Conservation (phyloP, 176 grass and related monocot species). For the Bonia amplexicaulis region DNA sequence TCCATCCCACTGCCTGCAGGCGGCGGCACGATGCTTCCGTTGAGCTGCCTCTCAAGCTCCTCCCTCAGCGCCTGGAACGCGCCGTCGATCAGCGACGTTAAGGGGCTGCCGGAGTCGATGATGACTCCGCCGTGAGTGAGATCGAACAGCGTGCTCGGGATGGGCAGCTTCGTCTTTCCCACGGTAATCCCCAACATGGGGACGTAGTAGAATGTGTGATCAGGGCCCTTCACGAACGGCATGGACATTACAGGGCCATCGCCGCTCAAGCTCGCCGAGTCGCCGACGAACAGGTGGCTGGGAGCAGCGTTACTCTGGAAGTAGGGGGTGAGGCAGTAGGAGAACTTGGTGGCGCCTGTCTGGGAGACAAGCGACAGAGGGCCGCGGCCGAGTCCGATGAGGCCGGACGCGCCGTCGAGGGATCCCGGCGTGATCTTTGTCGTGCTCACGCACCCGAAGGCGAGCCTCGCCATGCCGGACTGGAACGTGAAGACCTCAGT, state of each 20-base stretch:
- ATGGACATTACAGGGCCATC: not conserved
- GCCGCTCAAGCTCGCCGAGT: not conserved
- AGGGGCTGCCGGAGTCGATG: slow-evolving; percentile 16
- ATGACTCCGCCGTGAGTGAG: not conserved
- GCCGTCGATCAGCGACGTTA: not conserved
- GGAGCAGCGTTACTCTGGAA: not conserved
- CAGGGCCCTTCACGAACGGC: slow-evolving; percentile 11
- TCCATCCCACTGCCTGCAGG: not conserved
- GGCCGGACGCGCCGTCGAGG: not conserved
- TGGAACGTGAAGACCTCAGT: slow-evolving; percentile 9
- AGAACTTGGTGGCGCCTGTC: not conserved
- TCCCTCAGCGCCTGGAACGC: not conserved
- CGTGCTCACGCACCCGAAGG: not conserved
- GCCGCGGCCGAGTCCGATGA: slow-evolving; percentile 20
- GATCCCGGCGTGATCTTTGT: not conserved
- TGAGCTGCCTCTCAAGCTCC: not conserved
- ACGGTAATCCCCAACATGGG: slow-evolving; percentile 13
- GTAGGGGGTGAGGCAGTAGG: slow-evolving; percentile 29
- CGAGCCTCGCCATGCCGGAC: not conserved
- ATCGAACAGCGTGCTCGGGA: not conserved
- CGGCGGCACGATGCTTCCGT: slow-evolving; percentile 11
- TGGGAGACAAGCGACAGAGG: not conserved
- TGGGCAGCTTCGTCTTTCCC: not conserved
- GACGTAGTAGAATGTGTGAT: slow-evolving; percentile 14
- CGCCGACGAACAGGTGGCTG: slow-evolving; percentile 18